phyloP scores from a whole-genome alignment of 208 protist genomes.

The Leishmania major region DNA sequence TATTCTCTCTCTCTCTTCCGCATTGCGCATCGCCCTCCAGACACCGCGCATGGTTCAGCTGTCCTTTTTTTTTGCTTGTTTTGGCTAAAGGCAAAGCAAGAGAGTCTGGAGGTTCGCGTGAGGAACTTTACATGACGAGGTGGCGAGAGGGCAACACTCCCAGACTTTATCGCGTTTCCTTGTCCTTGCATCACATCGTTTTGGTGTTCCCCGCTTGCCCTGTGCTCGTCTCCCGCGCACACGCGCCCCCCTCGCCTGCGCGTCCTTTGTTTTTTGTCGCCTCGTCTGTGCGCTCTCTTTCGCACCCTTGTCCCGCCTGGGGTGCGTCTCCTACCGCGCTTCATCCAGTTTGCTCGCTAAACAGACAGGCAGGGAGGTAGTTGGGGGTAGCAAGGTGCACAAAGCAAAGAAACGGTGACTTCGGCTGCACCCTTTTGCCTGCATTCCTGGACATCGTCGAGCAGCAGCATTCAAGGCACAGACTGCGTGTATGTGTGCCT shows the following conservation, averaged over 20 bases:
- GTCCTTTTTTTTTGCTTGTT: neutral
- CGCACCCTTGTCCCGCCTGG: neutral
- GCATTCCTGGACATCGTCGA: neutral
- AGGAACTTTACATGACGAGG: neutral
- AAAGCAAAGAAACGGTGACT: neutral
- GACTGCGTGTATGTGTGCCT: neutral
- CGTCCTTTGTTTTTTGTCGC: neutral
- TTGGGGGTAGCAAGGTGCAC: too few species aligned
- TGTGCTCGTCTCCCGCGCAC: constrained; percentile 14
- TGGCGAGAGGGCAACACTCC: neutral
- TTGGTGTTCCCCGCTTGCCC: neutral
- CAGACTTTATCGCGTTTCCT: neutral
- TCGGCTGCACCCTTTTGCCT: neutral
- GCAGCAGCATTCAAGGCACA: neutral
- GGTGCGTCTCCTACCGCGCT: neutral
- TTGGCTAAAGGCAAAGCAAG: neutral
- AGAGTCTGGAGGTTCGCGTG: neutral
- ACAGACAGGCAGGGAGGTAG: neutral
- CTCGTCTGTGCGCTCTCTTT: neutral
- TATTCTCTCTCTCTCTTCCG: neutral
- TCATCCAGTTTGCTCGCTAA: neutral
- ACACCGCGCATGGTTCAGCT: neutral
- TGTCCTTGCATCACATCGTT: neutral
- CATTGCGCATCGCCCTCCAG: neutral
- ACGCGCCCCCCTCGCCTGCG: neutral